Conservation (phyloP, 2,329 filamentous ascomycete genomes). For the Fusarium lyarnte region DNA sequence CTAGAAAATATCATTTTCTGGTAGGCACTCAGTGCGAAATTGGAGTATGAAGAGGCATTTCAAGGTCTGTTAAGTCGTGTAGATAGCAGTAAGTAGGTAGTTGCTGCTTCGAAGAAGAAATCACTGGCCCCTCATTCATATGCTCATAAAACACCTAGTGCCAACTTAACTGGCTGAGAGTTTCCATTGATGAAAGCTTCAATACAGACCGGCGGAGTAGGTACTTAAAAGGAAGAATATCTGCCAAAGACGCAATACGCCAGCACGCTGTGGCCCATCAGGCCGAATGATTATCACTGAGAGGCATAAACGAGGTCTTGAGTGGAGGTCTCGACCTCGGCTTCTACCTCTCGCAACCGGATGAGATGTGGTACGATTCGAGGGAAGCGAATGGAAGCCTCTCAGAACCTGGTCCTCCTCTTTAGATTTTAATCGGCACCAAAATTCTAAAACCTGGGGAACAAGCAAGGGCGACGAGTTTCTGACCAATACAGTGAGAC, state of each 20-base stretch:
- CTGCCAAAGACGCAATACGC: background rate
- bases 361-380: slow-evolving; percentile 23
- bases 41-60: background rate
- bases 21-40: background rate
- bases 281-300: background rate
- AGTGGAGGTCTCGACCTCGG: slow-evolving; percentile 13
- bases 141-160: background rate
- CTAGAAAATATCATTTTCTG: background rate
- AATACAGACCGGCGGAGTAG: background rate
- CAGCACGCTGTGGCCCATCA: background rate
- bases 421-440: background rate
- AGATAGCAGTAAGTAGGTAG: too few species aligned
- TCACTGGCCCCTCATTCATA: background rate
- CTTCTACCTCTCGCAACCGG: background rate
- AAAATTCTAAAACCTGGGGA: slow-evolving; percentile 31
- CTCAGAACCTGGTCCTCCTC: slow-evolving; percentile 5
- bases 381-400: slow-evolving; percentile 21
- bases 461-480: background rate
- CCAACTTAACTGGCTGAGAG: background rate
- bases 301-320: background rate
- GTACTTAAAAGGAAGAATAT: background rate
- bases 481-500: slow-evolving; percentile 12
- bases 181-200: background rate
- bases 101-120: background rate
- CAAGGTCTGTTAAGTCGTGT: background rate